Evolutionary conservation across 164 flowering plant species (phyloP), one percentile per base, ranked within the genome.

Genomic region (Stephania cephalantha): DNA sequence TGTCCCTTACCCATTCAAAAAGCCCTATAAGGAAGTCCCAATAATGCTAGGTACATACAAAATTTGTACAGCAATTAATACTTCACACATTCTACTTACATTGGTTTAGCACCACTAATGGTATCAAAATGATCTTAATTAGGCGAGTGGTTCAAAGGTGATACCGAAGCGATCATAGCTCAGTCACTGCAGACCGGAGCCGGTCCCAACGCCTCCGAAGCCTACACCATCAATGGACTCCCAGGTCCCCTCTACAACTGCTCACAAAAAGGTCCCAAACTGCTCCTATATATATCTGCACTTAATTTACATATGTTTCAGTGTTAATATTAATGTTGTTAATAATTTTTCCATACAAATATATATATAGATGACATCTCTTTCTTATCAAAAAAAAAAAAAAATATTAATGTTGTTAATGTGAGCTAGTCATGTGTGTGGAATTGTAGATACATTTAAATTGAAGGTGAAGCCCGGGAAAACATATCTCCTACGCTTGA

Each of bases 231-330:
- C 15, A 87, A 87, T 73, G 89, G 90, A 7, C 83, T 82, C 8
- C 92, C 92, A n/a, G 92, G 90, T 7, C 87, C 85, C 20, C 61
- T 84, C 20, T 87, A 89, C 80, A 85, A 85, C 68, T 89, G 92
- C 72, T 84, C 90, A 18, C 15, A 82, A 13, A 81, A 84, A 83
- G 90, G 90, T 87, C 20, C 73, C 44, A 20, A 20, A 18, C 2
- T 35, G 42, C 4, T 35, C 42, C 42, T 35, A 2, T 35, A n/a
- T n/a, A 35, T 35, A 25, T 25, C 25, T 35, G 42, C 4, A 35
- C 42, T 35, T 35, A 35, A 35, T 35, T 35, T 35, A 35, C 42
- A 35, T 35, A 4, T 35, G 42, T 8, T 53, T 53, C 5, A 13
- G 13, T 11, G 10, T 9, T 53, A 53, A 53, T 53, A 13, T 53